These are phyloP conservation scores for Lasiodiplodia theobromae DNA, from an alignment of 2,329 filamentous ascomycete genomes.

Conservation along the genomic window DNA sequence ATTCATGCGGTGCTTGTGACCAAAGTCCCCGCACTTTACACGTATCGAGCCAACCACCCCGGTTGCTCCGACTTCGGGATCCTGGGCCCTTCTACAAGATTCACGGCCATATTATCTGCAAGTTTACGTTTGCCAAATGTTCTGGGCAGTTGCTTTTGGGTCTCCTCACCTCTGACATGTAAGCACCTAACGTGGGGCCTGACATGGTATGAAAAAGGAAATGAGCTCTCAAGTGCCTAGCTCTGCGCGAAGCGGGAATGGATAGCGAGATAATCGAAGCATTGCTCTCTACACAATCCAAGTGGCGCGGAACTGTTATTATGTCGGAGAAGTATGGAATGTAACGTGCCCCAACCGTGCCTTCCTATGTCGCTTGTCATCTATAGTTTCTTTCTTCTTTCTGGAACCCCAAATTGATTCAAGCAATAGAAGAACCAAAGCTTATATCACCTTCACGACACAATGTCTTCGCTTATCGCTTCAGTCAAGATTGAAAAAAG, in stretches of 20 bases:
- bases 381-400: no score
- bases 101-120: no score
- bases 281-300: neutral
- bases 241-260: neutral
- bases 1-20: neutral
- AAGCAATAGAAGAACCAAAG: no score
- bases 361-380: no score
- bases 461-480: neutral
- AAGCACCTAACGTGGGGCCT: neutral
- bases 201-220: neutral
- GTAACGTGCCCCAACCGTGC: no score
- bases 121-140: no score
- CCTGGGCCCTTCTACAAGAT: neutral
- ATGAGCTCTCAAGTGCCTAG: neutral
- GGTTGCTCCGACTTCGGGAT: neutral
- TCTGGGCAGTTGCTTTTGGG: no score
- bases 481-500: neutral
- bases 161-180: neutral
- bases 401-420: no score
- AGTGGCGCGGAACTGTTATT: no score
- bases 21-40: neutral
- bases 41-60: neutral
- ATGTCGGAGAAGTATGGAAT: no score
- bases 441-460: no score
- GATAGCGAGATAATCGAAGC: neutral